These are phyloP conservation scores for Xylariaceae sp. DNA, from an alignment of 2,329 filamentous ascomycete genomes.

Conservation along the genomic window DNA sequence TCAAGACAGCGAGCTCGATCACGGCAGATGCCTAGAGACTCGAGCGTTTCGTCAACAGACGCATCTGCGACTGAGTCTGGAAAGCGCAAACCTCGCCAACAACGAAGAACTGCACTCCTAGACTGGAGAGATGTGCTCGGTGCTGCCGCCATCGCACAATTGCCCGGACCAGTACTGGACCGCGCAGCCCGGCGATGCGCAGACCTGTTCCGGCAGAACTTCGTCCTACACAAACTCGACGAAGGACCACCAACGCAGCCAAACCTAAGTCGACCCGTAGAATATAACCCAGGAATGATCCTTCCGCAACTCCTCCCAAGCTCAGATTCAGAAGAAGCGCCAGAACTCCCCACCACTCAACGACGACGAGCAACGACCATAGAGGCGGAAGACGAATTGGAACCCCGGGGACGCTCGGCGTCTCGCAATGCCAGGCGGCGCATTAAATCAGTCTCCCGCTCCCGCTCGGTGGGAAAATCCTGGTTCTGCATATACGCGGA, in stretches of 20 bases:
- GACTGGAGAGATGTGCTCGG: slow-evolving; percentile 87
- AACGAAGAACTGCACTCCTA: slow-evolving; percentile 41
- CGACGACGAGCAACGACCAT: background rate
- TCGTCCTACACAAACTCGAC: slow-evolving; percentile 57
- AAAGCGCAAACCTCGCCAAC: slow-evolving; percentile 4
- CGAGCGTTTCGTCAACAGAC: slow-evolving; percentile 4
- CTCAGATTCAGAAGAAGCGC: slow-evolving; percentile 14
- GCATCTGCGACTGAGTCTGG: slow-evolving; percentile 8
- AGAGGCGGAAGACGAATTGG: background rate
- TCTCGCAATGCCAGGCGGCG: background rate
- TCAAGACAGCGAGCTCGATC: background rate
- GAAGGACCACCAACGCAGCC: slow-evolving; percentile 30
- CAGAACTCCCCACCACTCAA: background rate
- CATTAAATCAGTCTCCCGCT: slow-evolving; percentile 20
- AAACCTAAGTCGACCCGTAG: background rate
- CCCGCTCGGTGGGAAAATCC: slow-evolving; percentile 14
- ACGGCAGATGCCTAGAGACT: background rate
- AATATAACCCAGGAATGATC: slow-evolving; percentile 29
- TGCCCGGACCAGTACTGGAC: slow-evolving; percentile 60
- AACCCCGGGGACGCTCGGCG: slow-evolving; percentile 2
- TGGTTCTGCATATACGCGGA: slow-evolving; percentile 34
- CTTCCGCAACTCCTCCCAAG: slow-evolving; percentile 7
- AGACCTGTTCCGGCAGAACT: slow-evolving; percentile 67
- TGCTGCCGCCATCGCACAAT: slow-evolving; percentile 70
- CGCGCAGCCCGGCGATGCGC: slow-evolving; percentile 72